phyloP scores from a whole-genome alignment of 1,284 basidiomycete species.

The Puccinia brachypodii region DNA sequence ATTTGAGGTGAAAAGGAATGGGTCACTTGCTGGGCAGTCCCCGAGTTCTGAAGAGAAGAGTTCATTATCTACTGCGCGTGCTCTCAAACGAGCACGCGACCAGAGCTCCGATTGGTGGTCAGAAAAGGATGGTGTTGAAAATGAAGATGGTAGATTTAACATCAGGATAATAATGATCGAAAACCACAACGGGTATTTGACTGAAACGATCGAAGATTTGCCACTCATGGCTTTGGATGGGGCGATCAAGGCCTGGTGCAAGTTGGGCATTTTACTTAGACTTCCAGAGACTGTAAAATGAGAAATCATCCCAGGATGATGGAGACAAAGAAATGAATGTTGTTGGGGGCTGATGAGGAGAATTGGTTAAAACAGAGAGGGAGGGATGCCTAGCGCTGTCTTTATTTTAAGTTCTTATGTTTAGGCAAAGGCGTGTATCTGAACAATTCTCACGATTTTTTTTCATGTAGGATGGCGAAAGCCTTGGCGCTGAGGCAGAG shows the following conservation, averaged over 20 bases:
- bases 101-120: background rate
- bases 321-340: background rate
- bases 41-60: too few relatives aligned
- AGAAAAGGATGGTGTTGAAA: background rate
- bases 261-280: background rate
- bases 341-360: background rate
- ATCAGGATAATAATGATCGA: background rate
- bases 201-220: slow-evolving; percentile 8
- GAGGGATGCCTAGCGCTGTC: background rate
- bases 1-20: background rate
- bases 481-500: too few relatives aligned
- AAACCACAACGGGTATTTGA: background rate
- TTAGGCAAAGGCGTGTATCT: background rate
- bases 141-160: slow-evolving; percentile 2
- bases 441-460: background rate
- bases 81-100: background rate
- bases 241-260: background rate
- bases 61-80: background rate
- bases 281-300: background rate
- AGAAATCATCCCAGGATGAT: too few relatives aligned
- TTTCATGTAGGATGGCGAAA: background rate
- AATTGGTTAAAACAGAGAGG: background rate
- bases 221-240: background rate
- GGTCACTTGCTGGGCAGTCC: background rate
- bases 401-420: background rate